Conservation (phyloP, 345 rosid genomes). For the Melastoma malabathricum region DNA sequence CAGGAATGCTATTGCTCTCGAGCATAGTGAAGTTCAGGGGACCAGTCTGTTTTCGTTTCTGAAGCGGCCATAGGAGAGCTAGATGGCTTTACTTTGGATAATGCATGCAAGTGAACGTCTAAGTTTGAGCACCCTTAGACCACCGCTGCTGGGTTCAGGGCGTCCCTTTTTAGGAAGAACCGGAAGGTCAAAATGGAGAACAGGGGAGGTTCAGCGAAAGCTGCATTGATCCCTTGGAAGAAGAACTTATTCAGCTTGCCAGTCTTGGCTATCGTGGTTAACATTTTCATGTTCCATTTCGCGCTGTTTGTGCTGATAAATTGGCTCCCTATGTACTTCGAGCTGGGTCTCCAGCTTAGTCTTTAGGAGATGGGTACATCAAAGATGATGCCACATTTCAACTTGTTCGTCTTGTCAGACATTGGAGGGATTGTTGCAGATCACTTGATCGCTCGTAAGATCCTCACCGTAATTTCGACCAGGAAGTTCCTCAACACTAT, state of each 20-base stretch:
- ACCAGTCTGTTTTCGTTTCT: constrained; percentile 72
- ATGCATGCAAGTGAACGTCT: constrained; percentile 69
- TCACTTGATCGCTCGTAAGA: constrained; percentile 64
- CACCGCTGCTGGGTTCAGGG: constrained; percentile 77
- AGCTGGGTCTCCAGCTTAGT: constrained; percentile 82
- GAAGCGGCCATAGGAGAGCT: constrained; percentile 79
- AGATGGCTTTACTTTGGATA: constrained; percentile 81
- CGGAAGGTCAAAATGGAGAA: constrained; percentile 49
- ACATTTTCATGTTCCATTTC: constrained; percentile 94
- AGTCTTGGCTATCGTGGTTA: constrained; percentile 86
- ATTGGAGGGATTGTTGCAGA: constrained; percentile 87
- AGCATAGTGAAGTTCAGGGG: too few relatives aligned
- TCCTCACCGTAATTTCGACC: constrained; percentile 65
- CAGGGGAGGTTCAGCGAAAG: constrained; percentile 31
- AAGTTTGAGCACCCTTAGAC: constrained; percentile 86
- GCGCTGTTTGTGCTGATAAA: constrained; percentile 91
- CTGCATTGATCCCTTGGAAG: constrained; percentile 75
- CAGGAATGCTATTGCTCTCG: constrained; percentile 91
- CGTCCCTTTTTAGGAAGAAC: constrained; percentile 41
- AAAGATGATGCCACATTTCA: constrained; percentile 93
- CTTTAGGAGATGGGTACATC: constrained; percentile 95
- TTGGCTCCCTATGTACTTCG: constrained; percentile 92
- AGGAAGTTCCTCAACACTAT: constrained; percentile 68
- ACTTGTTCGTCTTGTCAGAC: constrained; percentile 91
- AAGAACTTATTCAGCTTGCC: constrained; percentile 57